Evolutionary conservation across 106 monocot species (phyloP), one percentile per base, ranked within the genome.

Genomic region (Acorus calamus): DNA sequence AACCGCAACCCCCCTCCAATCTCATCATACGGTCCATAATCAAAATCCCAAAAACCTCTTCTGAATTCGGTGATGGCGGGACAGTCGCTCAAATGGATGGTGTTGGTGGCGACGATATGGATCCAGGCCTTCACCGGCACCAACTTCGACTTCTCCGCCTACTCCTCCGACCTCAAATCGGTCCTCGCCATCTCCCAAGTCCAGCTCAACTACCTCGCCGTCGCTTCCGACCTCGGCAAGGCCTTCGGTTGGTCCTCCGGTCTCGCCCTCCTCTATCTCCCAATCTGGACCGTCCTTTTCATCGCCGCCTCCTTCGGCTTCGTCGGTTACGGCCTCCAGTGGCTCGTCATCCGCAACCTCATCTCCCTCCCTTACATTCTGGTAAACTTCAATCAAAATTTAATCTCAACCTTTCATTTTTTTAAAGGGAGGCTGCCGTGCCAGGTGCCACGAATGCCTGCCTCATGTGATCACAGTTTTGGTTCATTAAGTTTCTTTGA

Each of bases 221-320:
- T 92, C 69, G 86, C 92, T 41, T 87, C 86, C 6, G 92, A 92
- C 57, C 79, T 81, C 6, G 92, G 92, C 8, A 92, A 92, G 65
- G 73, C 81, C 65, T 75, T 92, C 44, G 92, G 81, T 13, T 87
- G 80, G 81, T 56, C 77, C 46, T 79, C 92, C 11, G 92, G 92
- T 8, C 5, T 92, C 10, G 92, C 92, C 2, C 75, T 78, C 3
- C 56, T 66, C 60, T 74, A 72, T 49, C 79, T 93, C 50, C 85
- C 85, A 5, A 80, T 85, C 7, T 74, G 74, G 66, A 42, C 72
- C 3, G 81, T 93, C 5, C 83, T 83, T 4, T 48, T 86, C 11
- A 59, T 76, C 49, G 93, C 85, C 52, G 75, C 93, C 4, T n/a
- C 60, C 50, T 68, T 89, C 11, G 83, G 88, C 4, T 57, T 93